Evolutionary conservation across 768 basidiomycete species (phyloP).

Genomic region (Hypholoma sublateritium): DNA sequence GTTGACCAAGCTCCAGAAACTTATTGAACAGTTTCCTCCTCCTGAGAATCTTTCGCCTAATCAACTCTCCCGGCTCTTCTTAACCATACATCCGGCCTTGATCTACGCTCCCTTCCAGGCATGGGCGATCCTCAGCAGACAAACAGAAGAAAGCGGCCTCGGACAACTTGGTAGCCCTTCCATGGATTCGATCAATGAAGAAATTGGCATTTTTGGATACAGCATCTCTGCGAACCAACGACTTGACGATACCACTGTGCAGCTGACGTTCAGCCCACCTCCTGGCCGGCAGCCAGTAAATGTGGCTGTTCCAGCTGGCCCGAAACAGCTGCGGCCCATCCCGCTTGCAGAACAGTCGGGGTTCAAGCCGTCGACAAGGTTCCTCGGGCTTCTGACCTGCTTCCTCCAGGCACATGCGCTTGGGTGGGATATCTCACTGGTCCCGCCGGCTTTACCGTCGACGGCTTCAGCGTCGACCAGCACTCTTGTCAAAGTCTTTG

Average conservation of each 20-base stretch:
- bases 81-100: slow-evolving; percentile 60
- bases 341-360: slow-evolving; percentile 39
- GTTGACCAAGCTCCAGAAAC: slow-evolving; percentile 45
- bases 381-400: slow-evolving; percentile 57
- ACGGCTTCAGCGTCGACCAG: slow-evolving; percentile 64
- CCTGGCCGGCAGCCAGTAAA: slow-evolving; percentile 25
- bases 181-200: slow-evolving; percentile 37
- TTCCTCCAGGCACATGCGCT: slow-evolving; percentile 64
- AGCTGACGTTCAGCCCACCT: slow-evolving; percentile 41
- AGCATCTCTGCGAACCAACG: slow-evolving; percentile 39
- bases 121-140: slow-evolving; percentile 60
- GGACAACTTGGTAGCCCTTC: slow-evolving; percentile 52
- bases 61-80: slow-evolving; percentile 53
- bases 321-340: slow-evolving; percentile 42
- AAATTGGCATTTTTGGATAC: slow-evolving; percentile 55
- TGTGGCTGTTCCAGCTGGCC: slow-evolving; percentile 49
- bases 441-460: slow-evolving; percentile 57
- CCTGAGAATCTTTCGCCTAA: slow-evolving; percentile 37
- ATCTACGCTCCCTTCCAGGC: slow-evolving; percentile 56
- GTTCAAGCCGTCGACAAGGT: slow-evolving; percentile 48
- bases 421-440: slow-evolving; percentile 63
- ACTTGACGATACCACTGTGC: slow-evolving; percentile 36
- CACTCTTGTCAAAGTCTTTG: slow-evolving; percentile 54
- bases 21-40: slow-evolving; percentile 51
- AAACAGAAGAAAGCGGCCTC: slow-evolving; percentile 52